A percentile compares a stretch with the other conserved stretches of the same genome.
Evolutionary conservation across 2,329 filamentous ascomycete species (phyloP).

Genomic region (Colletotrichum lupini): DNA sequence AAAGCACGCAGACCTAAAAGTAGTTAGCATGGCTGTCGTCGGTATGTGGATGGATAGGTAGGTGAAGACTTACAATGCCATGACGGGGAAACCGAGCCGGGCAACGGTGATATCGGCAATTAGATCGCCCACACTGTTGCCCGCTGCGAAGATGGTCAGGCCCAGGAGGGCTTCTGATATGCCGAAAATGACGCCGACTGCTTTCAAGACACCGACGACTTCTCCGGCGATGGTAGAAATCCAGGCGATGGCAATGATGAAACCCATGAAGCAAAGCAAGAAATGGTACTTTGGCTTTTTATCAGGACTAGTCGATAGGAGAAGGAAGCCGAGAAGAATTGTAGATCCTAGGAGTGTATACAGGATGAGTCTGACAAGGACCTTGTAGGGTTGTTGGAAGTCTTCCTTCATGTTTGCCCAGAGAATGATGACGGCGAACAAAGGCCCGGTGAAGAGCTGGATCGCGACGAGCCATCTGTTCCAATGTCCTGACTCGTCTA

Average conservation of each 20-base stretch:
- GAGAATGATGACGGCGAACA: slow-evolving; percentile 82
- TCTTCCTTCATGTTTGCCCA: slow-evolving; percentile 77
- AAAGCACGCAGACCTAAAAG: slow-evolving; percentile 82
- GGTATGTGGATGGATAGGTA: background rate
- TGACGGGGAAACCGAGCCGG: slow-evolving; percentile 92
- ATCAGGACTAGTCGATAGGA: slow-evolving; percentile 75
- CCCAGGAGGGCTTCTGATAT: slow-evolving; percentile 97
- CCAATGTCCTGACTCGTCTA: slow-evolving; percentile 69
- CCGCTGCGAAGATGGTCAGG: slow-evolving; percentile 94
- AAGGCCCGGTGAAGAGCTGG: slow-evolving; percentile 87
- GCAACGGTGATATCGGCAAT: slow-evolving; percentile 96
- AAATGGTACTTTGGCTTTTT: slow-evolving; percentile 79
- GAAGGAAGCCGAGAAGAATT: slow-evolving; percentile 72
- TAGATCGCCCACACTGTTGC: slow-evolving; percentile 93
- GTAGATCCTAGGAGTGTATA: slow-evolving; percentile 77
- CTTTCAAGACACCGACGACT: slow-evolving; percentile 94
- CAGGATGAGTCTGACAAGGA: slow-evolving; percentile 67
- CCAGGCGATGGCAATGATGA: slow-evolving; percentile 93
- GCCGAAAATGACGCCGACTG: slow-evolving; percentile 88
- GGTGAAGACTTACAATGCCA: slow-evolving; percentile 74
- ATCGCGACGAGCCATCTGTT: slow-evolving; percentile 90
- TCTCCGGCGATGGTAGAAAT: slow-evolving; percentile 96
- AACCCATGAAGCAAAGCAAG: slow-evolving; percentile 87
- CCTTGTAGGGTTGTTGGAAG: slow-evolving; percentile 59
- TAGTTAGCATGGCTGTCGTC: slow-evolving; percentile 39